phyloP scores from a whole-genome alignment of 108 stramenopile genomes.

The Nitzschia sp. region DNA sequence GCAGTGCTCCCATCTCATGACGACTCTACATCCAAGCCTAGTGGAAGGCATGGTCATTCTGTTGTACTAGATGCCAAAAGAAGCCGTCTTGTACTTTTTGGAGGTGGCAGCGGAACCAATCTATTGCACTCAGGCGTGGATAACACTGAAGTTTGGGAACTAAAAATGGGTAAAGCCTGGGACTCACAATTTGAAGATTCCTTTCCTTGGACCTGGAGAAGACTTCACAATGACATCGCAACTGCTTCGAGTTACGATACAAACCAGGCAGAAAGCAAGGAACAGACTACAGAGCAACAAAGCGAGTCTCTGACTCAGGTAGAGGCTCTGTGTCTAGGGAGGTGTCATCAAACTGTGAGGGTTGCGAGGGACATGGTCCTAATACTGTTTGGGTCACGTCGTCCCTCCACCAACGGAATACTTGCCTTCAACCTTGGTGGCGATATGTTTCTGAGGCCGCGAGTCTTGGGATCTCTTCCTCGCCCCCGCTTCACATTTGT shows the following conservation, averaged over 20 bases:
- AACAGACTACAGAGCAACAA: neutral
- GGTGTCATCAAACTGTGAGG: conserved; percentile 51
- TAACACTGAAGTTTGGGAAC: conserved; percentile 60
- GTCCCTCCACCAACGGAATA: conserved; percentile 57
- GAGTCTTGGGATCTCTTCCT: conserved; percentile 34
- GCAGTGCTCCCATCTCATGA: neutral
- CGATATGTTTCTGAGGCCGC: conserved; percentile 43
- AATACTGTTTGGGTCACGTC: conserved; percentile 52
- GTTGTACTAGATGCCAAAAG: conserved; percentile 48
- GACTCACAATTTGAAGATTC: conserved; percentile 23
- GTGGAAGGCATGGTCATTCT: conserved; percentile 61
- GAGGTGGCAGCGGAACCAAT: conserved; percentile 58
- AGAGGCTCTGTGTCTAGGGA: conserved; percentile 52
- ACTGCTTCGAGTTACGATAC: too few species aligned
- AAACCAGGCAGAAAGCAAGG: neutral
- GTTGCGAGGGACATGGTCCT: conserved; percentile 52
- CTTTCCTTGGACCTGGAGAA: conserved; percentile 51
- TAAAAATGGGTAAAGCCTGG: conserved; percentile 38
- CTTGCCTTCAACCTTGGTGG: conserved; percentile 42
- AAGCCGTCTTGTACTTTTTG: conserved; percentile 60
- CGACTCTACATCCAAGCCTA: conserved; percentile 18
- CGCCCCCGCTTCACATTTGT: conserved; percentile 49
- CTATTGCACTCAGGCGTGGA: conserved; percentile 55
- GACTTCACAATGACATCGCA: conserved; percentile 2
- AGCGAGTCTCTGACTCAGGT: conserved; percentile 22